Evolutionary conservation across 768 basidiomycete genomes (phyloP).

Genomic region (Psilocybe cyanescens): DNA sequence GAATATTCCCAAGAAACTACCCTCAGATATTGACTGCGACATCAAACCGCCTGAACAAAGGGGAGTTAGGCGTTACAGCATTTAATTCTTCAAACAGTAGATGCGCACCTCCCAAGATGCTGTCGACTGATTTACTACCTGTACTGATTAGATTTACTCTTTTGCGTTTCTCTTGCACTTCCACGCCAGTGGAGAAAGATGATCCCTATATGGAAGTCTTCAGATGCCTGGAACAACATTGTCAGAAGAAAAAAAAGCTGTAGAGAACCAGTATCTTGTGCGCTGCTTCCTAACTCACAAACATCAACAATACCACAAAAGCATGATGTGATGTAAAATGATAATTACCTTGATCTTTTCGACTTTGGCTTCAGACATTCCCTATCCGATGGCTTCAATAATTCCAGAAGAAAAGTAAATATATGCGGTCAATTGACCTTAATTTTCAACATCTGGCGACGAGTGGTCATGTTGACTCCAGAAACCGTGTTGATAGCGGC

Average conservation of each 20-base stretch:
- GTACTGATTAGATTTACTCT: conserved; percentile 86
- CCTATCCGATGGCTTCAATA: conserved; percentile 46
- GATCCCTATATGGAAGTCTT: conserved; percentile 63
- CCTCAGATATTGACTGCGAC: conserved; percentile 95
- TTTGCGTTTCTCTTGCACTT: conserved; percentile 86
- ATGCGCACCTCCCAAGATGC: conserved; percentile 78
- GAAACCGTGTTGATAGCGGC: conserved; percentile 86
- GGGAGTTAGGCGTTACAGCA: neutral
- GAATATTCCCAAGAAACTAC: conserved; percentile 31
- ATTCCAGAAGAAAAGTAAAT: conserved; percentile 12
- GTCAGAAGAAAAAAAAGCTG: conserved; percentile 14
- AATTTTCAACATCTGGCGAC: conserved; percentile 89
- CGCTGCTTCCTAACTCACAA: conserved; percentile 77
- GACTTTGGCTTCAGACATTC: conserved; percentile 96
- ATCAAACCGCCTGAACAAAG: conserved; percentile 70
- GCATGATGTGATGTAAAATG: neutral
- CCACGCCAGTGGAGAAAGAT: conserved; percentile 89
- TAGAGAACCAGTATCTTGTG: conserved; percentile 74
- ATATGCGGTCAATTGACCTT: conserved; percentile 58
- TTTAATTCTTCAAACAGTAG: neutral
- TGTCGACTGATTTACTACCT: conserved; percentile 90
- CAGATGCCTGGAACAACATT: neutral
- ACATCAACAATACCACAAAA: neutral
- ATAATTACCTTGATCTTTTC: conserved; percentile 86
- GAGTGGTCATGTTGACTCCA: conserved; percentile 90